Conservation (phyloP, 2,329 filamentous ascomycete genomes). For the Scedosporium boydii region DNA sequence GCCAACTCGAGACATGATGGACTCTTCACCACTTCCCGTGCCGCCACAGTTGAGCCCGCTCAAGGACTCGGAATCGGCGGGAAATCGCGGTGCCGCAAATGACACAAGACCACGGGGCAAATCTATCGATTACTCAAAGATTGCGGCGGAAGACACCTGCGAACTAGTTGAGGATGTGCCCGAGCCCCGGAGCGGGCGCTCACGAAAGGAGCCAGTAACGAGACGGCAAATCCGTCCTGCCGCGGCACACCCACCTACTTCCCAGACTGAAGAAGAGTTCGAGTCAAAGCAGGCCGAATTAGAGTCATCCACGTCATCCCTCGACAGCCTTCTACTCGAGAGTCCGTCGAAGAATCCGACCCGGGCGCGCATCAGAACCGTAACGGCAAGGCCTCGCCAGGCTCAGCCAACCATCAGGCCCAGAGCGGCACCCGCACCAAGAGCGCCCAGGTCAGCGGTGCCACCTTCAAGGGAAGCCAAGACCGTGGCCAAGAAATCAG, state of each 20-base stretch:
- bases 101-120: constrained; percentile 14
- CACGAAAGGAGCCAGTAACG: not conserved
- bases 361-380: not conserved
- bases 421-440: not conserved
- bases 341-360: constrained; percentile 7
- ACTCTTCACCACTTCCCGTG: constrained; percentile 35
- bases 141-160: constrained; percentile 36
- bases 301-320: constrained; percentile 13
- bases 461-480: not conserved
- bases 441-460: not conserved
- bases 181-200: not conserved
- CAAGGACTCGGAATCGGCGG: constrained; percentile 39
- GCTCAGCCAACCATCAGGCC: not conserved
- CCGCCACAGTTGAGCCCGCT: constrained; percentile 42
- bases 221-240: not conserved
- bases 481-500: not conserved
- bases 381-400: not conserved
- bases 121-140: constrained; percentile 32
- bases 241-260: not conserved
- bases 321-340: constrained; percentile 15
- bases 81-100: constrained; percentile 28
- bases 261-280: not conserved
- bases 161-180: constrained; percentile 25
- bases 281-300: not conserved
- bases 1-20: constrained; percentile 17